These are phyloP conservation scores for Citrus inodora DNA, from an alignment of 345 rosid species.

Conservation along the genomic window DNA sequence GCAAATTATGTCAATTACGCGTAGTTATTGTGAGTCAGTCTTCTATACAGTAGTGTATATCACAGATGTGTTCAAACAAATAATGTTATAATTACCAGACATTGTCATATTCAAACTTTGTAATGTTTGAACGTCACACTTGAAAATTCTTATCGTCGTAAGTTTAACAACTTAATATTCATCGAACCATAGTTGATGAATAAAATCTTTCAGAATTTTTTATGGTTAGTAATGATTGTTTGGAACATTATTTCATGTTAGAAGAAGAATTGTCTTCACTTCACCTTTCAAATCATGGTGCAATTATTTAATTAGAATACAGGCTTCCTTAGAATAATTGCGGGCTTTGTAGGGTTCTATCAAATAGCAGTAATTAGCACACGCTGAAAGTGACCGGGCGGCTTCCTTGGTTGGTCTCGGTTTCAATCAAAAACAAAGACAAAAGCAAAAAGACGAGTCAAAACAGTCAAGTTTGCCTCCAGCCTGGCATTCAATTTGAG, in stretches of 20 bases:
- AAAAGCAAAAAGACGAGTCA: neutral
- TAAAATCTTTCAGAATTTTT: no score
- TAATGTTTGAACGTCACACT: neutral
- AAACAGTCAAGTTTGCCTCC: slow-evolving; percentile 13
- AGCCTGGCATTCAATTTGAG: slow-evolving; percentile 12
- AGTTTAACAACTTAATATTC: neutral
- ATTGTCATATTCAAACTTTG: no score
- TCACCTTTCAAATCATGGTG: neutral
- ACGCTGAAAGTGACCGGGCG: slow-evolving; percentile 21
- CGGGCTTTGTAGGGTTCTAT: neutral
- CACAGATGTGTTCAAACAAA: neutral
- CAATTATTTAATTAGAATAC: neutral
- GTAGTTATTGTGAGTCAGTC: no score
- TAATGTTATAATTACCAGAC: neutral
- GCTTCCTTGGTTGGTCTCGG: slow-evolving; percentile 4
- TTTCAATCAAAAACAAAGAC: neutral
- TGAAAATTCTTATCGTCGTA: no score
- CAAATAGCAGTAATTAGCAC: neutral
- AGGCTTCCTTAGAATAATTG: neutral
- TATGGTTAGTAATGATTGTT: neutral
- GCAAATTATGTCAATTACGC: no score
- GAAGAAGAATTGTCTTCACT: neutral
- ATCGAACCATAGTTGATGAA: neutral
- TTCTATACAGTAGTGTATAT: neutral
- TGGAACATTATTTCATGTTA: neutral